Conservation (phyloP, 23 red algal genomes). For the Gracilaria domingensis region DNA sequence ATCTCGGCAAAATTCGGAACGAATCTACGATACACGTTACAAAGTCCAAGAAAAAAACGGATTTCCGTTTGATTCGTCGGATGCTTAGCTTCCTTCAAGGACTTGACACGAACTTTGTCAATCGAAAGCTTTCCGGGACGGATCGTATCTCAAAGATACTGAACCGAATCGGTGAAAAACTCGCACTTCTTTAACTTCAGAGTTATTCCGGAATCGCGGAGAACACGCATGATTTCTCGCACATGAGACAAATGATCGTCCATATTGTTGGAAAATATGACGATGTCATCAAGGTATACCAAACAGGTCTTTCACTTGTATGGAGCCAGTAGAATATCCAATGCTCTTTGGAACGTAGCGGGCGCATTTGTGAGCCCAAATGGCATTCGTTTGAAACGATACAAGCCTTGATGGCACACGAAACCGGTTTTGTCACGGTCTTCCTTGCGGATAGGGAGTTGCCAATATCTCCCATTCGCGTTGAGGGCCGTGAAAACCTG, state of each 20-base stretch:
- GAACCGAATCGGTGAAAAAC: conserved; percentile 12
- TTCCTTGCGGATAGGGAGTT: too few relatives aligned
- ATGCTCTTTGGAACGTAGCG: conserved; percentile 44
- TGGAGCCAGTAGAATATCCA: conserved; percentile 6
- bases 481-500: too few relatives aligned
- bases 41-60: conserved; percentile 11
- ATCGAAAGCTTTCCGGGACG: not conserved
- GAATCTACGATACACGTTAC: conserved; percentile 29
- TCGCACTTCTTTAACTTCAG: conserved; percentile 34
- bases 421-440: too few relatives aligned
- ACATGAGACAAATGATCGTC: conserved; percentile 17
- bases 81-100: not conserved
- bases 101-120: not conserved
- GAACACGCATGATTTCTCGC: not conserved
- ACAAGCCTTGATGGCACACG: too few relatives aligned
- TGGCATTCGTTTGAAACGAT: not conserved
- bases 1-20: not conserved
- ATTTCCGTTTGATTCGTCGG: conserved; percentile 23
- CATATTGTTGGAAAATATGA: conserved; percentile 8
- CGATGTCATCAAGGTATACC: conserved; percentile 29
- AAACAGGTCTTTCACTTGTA: conserved; percentile 3
- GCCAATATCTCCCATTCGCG: too few relatives aligned
- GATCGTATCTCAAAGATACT: conserved; percentile 40
- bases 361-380: conserved; percentile 56
- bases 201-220: conserved; percentile 24